Base-by-base conservation (phyloP, 305 asterid species). In the Ajuga reptans region DNA sequence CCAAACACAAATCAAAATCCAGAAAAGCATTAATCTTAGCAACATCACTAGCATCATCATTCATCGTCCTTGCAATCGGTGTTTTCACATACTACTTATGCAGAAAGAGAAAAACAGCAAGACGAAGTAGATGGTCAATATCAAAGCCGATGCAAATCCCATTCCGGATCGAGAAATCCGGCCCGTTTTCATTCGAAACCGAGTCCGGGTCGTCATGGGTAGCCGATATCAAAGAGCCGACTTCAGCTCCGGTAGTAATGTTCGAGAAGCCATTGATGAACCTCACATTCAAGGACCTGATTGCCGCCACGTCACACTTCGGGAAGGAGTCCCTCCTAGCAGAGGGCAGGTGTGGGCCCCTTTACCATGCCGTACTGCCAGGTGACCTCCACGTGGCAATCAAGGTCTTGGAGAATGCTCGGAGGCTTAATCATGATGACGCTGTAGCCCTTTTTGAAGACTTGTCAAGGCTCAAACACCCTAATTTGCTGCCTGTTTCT, bases 211-310 rank as follows among this genome's bases (percentile, higher is more conserved):
- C 89, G 14, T 88, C 91, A 14, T 92, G 98, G 98, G 74, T 92
- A 0, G 98, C 90, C 2, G 98, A 92, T 64, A 84, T 92, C 7
- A 88, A 84, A 36, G 98, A 92, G 78, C 89, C 98, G 14, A 80
- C 88, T 1, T 85, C 97, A 17, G 97, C 97, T n/a, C 79, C 90
- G 0, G 97, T 92, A 3, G 78, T 92, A 4, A 88, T 92, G 95
- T 92, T 92, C 54, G 97, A 90, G 85, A 92, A 92, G 88, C 98
- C 98, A 67, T 79, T 92, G 89, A 53, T 90, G 91, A 88, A 84
- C 61, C 88, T 92, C 55, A 86, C 96, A 1, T 92, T 92, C 92
- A 88, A 90, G 83, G 98, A 92, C 77, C 77, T 92, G 60, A 85
- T 92, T 9, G 90, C 79, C 7, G 91, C 98, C 77, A 92, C 98